These are phyloP conservation scores for Cryptococcus amylolentus DNA, from an alignment of 1,284 basidiomycete genomes.

Conservation along the genomic window DNA sequence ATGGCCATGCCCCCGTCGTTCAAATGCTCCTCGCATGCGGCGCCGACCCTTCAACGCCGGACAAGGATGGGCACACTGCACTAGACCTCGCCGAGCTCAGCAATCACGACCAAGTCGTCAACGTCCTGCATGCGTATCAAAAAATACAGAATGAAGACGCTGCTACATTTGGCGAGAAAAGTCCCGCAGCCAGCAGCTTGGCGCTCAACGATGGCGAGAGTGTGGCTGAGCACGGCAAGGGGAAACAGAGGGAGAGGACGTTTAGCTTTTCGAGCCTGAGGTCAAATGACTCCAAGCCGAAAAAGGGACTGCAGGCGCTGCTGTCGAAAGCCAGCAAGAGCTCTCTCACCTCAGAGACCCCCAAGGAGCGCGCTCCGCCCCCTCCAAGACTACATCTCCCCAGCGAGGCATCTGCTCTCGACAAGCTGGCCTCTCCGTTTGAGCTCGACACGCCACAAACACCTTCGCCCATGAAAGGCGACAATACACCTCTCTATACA, in stretches of 20 bases:
- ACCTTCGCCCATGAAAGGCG: slow-evolving; percentile 4
- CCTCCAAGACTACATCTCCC: slow-evolving; percentile 7
- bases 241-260: slow-evolving; percentile 39
- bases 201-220: neutral
- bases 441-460: slow-evolving; percentile 8
- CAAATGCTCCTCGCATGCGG: slow-evolving; percentile 73
- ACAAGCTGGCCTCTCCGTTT: slow-evolving; percentile 11
- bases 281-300: slow-evolving; percentile 23
- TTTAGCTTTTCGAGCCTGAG: slow-evolving; percentile 29
- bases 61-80: slow-evolving; percentile 83
- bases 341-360: neutral
- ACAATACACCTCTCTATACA: neutral
- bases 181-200: too few relatives aligned
- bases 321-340: slow-evolving; percentile 12
- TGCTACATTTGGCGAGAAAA: neutral
- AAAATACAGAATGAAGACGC: slow-evolving; percentile 28
- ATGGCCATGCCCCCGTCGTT: slow-evolving; percentile 74
- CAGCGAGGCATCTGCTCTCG: neutral
- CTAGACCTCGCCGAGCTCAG: slow-evolving; percentile 52
- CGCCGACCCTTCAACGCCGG: slow-evolving; percentile 68
- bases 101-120: slow-evolving; percentile 50
- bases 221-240: slow-evolving; percentile 3
- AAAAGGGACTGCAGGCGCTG: slow-evolving; percentile 25
- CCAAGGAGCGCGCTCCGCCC: neutral
- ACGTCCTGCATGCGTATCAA: slow-evolving; percentile 44